Conservation (phyloP, 257 asterid genomes). For the Solanum habrochaites region DNA sequence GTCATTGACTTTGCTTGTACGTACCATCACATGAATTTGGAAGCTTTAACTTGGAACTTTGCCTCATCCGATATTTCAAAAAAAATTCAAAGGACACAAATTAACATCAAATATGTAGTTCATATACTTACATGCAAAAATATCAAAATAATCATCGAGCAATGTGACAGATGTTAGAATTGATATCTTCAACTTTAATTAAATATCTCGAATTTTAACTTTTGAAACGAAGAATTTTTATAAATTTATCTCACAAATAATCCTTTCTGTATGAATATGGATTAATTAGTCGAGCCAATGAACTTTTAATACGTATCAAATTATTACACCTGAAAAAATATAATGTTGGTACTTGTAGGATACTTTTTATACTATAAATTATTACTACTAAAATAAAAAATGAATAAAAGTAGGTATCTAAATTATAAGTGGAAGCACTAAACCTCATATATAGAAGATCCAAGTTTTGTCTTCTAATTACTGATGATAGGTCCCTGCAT, state of each 20-base stretch:
- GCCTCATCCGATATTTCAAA: background rate
- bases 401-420: background rate
- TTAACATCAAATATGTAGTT: background rate
- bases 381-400: background rate
- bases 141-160: background rate
- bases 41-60: background rate
- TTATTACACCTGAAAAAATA: background rate
- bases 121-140: background rate
- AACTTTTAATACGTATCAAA: background rate
- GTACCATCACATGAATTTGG: background rate
- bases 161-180: accelerated
- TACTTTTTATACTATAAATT: background rate
- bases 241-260: background rate
- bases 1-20: background rate
- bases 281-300: background rate
- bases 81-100: background rate
- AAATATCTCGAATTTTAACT: background rate
- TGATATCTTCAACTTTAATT: background rate
- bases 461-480: background rate
- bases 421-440: background rate
- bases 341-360: background rate
- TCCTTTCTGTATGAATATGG: accelerated
- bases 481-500: background rate
- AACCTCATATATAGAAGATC: background rate
- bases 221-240: background rate